Percentiles rank a stretch among this genome's conserved stretches.
Evolutionary conservation across 345 rosid genomes (phyloP).

Genomic region (Acer negundo): DNA sequence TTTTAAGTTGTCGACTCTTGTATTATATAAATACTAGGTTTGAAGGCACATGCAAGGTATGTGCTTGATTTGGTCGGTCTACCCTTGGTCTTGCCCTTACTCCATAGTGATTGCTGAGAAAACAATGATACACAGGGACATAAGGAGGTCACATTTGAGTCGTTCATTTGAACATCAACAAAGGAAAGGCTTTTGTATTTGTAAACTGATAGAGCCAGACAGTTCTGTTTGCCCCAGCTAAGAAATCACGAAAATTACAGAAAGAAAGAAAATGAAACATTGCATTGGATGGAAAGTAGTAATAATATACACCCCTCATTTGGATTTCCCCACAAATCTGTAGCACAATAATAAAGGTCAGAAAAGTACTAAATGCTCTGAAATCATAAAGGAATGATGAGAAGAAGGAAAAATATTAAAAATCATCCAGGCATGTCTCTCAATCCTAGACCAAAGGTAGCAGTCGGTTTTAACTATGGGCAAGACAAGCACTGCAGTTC

Average conservation of each 20-base stretch:
- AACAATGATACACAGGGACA: too few relatives aligned
- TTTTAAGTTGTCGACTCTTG: too few relatives aligned
- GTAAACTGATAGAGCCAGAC: too few relatives aligned
- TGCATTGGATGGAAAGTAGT: background rate
- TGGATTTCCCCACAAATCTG: conserved; percentile 98
- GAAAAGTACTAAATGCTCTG: background rate
- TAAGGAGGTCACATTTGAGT: too few relatives aligned
- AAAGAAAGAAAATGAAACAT: background rate
- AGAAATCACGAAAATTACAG: background rate
- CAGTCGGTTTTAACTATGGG: background rate
- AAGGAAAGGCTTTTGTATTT: too few relatives aligned
- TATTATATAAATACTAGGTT: too few relatives aligned
- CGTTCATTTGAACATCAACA: too few relatives aligned
- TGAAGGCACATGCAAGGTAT: too few relatives aligned
- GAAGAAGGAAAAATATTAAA: background rate
- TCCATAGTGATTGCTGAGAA: too few relatives aligned
- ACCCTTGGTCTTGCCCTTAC: too few relatives aligned
- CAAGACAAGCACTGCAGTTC: background rate
- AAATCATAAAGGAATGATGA: background rate
- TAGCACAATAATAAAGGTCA: conserved; percentile 18
- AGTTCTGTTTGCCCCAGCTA: background rate
- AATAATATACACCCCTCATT: too few relatives aligned
- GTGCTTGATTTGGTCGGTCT: too few relatives aligned
- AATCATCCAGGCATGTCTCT: background rate
- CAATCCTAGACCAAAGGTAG: background rate